These are phyloP conservation scores for Thraustochytrium striatum DNA, from an alignment of 352 stramenopile genomes.

Conservation along the genomic window DNA sequence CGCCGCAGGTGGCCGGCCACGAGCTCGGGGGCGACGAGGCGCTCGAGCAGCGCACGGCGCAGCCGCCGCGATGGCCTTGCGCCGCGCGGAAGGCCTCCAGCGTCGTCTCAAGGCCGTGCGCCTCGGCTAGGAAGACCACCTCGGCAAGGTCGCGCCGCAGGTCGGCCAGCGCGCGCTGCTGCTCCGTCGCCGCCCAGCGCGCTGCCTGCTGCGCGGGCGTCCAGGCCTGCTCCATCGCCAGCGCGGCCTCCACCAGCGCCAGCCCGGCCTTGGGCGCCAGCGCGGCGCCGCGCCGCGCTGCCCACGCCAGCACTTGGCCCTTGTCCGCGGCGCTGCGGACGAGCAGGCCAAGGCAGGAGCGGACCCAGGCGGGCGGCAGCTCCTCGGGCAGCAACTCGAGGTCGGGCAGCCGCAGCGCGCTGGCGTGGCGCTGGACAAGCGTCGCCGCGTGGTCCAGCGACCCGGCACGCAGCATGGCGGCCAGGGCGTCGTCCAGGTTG, in stretches of 20 bases:
- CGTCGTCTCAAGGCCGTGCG: not conserved
- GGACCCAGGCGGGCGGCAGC: not conserved
- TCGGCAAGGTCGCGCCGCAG: conserved; percentile 22
- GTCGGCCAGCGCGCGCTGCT: not conserved
- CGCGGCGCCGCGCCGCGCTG: not conserved
- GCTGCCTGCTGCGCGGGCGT: not conserved
- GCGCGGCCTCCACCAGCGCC: not conserved
- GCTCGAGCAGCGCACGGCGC: conserved; percentile 10
- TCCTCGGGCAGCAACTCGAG: conserved; percentile 7
- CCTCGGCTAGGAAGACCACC: not conserved
- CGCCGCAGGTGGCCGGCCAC: not conserved
- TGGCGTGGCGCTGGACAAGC: not conserved
- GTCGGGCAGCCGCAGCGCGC: not conserved
- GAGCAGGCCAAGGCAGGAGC: not conserved
- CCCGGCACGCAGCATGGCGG: not conserved
- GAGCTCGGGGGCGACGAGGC: conserved; percentile 18
- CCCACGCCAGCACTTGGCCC: not conserved
- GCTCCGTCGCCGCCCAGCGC: not conserved
- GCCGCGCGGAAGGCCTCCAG: not conserved
- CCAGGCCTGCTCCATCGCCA: not conserved
- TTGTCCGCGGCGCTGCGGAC: not conserved
- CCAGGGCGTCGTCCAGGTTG: not conserved
- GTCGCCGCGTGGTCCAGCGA: not conserved
- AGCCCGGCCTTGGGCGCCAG: not conserved
- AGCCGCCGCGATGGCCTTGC: not conserved